These are phyloP conservation scores for Pleodorina starrii DNA, from an alignment of 139 green algal genomes.

Conservation along the genomic window DNA sequence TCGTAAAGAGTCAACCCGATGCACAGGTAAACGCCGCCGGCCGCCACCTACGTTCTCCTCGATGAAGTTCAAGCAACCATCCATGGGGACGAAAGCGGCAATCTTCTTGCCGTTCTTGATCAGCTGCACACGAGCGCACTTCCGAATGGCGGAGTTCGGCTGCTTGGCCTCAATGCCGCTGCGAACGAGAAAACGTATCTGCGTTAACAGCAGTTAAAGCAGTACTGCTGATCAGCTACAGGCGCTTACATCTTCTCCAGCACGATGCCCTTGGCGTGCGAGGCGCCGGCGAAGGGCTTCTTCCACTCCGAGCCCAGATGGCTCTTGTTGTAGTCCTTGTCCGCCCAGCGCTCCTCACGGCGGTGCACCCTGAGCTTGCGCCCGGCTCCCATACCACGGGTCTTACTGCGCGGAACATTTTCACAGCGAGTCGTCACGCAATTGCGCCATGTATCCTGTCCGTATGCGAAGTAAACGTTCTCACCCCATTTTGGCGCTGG, in stretches of 20 bases:
- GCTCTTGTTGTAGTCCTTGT: slow-evolving; percentile 99
- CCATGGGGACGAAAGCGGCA: slow-evolving; percentile 99
- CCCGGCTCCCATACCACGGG: slow-evolving; percentile 98
- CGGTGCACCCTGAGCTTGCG: slow-evolving; percentile 97
- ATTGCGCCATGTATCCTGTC: neutral
- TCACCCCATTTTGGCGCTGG: slow-evolving; percentile 61
- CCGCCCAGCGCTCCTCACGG: slow-evolving; percentile 88
- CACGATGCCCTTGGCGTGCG: slow-evolving; percentile 99
- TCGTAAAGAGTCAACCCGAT: no score
- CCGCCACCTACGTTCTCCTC: slow-evolving; percentile 96
- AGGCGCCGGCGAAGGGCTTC: slow-evolving; percentile 99
- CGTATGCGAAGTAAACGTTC: neutral
- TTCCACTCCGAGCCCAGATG: slow-evolving; percentile 98
- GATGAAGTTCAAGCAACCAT: slow-evolving; percentile 99
- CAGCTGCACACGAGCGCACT: slow-evolving; percentile 99
- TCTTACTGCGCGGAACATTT: slow-evolving; percentile 86
- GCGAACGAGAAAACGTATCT: slow-evolving; percentile 21
- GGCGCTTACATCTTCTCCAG: slow-evolving; percentile 98
- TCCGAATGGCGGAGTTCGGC: slow-evolving; percentile 99
- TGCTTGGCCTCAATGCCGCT: slow-evolving; percentile 99
- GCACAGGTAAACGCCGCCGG: slow-evolving; percentile 28
- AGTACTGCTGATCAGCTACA: neutral
- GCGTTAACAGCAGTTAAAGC: neutral
- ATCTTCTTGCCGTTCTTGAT: slow-evolving; percentile 99
- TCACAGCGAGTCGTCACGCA: neutral